Evolutionary conservation across 2,329 filamentous ascomycete genomes (phyloP), one percentile per base, ranked within the genome.

Genomic region (Fusarium chuoi): DNA sequence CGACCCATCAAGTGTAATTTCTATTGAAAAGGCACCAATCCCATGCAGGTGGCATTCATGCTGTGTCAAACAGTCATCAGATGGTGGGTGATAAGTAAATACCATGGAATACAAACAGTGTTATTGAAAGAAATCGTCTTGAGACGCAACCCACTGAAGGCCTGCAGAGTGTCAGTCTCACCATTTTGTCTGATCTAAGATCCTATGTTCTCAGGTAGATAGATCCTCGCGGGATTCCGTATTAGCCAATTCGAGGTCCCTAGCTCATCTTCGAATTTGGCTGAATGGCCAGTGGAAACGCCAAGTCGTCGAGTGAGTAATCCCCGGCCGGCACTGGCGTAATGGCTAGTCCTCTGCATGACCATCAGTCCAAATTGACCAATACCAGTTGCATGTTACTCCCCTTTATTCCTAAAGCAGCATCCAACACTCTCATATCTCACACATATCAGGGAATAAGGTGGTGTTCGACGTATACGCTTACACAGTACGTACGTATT

Each of bases 401-500:
- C 58, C 38, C 28, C 38, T 46, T 45, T 30, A 44, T 63, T 30
- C 42, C 39, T 20, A 41, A 68, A 44, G 36, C 36, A 58, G 36
- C 55, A 33, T 38, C n/a, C 17, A 38, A 48, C 28, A 24, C 46
- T 24, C 44, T 33, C 41, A 18, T 20, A 28, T 41, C 33, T 22
- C 28, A 33, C 20, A 28, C 35, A 35, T 18, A 26, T 38, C 24
- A 41, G 39, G n/a, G 36, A 60, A 54, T 35, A 64, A 52, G 44
- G 41, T 70, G 36, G 48, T 55, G 46, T 39, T 36, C 24, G 41
- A 33, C 45, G 28, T 70, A 44, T 42, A 36, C 20, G 45, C 59
- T 65, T 75, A 68, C 58, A 56, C 45, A 20, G 20, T 58, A 22
- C 42, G 45, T 26, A 42, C 52, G 45, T 64, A 33, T 57, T 66